Evolutionary conservation across 1,139 yeast genomes (phyloP).

Genomic region (Martiniozyma asiatica): DNA sequence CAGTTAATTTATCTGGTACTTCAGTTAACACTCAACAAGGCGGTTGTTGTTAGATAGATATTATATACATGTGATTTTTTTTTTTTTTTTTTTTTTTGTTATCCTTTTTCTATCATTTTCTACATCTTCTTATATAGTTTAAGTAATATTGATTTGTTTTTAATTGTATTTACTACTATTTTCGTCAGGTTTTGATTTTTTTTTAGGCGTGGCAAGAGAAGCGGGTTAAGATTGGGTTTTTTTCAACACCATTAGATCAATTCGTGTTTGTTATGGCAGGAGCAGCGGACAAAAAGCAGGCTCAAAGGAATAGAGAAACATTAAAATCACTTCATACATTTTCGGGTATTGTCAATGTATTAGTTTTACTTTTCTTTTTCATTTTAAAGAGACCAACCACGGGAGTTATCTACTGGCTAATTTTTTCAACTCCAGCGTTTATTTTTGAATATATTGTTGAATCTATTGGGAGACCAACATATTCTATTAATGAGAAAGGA

Average conservation of each 20-base stretch:
- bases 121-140: no score
- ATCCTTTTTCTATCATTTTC: no score
- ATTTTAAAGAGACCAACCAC: conserved; percentile 42
- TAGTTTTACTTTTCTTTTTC: conserved; percentile 31
- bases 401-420: conserved; percentile 37
- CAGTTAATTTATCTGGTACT: conserved; percentile 83
- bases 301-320: conserved; percentile 41
- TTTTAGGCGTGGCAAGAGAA: no score
- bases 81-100: not conserved
- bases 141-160: no score
- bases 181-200: no score
- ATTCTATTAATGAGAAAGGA: conserved; percentile 24
- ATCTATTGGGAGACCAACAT: conserved; percentile 53
- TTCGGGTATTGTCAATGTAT: conserved; percentile 31
- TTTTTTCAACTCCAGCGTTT: conserved; percentile 44
- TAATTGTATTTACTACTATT: no score
- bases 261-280: conserved; percentile 52
- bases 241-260: no score
- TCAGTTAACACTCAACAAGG: conserved; percentile 58
- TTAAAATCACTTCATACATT: conserved; percentile 44
- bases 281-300: conserved; percentile 59
- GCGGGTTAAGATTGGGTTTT: no score
- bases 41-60: conserved; percentile 73
- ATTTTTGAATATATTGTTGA: conserved; percentile 48
- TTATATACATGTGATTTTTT: not conserved